phyloP scores from a whole-genome alignment of 2,329 filamentous ascomycete species.

The Raffaelea arxii region DNA sequence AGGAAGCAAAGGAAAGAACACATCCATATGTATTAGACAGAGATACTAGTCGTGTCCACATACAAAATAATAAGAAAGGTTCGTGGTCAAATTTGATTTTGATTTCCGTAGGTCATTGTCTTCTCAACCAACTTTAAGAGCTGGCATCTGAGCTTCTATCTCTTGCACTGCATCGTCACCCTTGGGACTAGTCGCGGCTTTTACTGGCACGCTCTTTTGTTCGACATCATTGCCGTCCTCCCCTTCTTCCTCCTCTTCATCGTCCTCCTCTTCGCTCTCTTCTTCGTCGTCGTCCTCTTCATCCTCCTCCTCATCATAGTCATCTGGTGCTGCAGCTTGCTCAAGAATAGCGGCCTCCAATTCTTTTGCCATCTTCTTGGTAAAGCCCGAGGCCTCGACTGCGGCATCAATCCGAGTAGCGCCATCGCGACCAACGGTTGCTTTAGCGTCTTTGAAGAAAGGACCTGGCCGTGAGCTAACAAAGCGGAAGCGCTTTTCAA shows the following conservation, averaged over 20 bases:
- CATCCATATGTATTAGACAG: no score
- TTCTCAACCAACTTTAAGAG: not conserved
- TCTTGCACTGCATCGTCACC: not conserved
- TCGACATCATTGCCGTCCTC: not conserved
- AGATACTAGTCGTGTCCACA: no score
- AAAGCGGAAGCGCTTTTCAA: constrained; percentile 82
- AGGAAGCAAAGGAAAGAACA: no score
- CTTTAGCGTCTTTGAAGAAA: constrained; percentile 75
- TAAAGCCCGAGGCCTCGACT: constrained; percentile 89
- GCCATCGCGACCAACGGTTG: constrained; percentile 56
- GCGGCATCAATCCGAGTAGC: constrained; percentile 70
- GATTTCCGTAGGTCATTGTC: not conserved
- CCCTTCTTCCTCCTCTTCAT: constrained; percentile 4
- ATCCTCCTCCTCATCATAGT: constrained; percentile 19
- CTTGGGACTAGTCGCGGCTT: not conserved
- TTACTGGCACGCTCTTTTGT: not conserved
- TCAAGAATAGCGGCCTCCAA: constrained; percentile 83
- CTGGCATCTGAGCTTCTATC: not conserved
- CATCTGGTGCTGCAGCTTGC: constrained; percentile 43
- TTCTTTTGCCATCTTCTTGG: constrained; percentile 93
- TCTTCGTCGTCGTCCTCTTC: constrained; percentile 21
- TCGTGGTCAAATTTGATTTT: no score
- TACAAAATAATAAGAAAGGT: not conserved
- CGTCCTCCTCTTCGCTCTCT: constrained; percentile 16
- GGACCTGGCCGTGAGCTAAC: constrained; percentile 73